Base-by-base conservation (phyloP, 352 stramenopile genomes). In the Phytophthora meadii region DNA sequence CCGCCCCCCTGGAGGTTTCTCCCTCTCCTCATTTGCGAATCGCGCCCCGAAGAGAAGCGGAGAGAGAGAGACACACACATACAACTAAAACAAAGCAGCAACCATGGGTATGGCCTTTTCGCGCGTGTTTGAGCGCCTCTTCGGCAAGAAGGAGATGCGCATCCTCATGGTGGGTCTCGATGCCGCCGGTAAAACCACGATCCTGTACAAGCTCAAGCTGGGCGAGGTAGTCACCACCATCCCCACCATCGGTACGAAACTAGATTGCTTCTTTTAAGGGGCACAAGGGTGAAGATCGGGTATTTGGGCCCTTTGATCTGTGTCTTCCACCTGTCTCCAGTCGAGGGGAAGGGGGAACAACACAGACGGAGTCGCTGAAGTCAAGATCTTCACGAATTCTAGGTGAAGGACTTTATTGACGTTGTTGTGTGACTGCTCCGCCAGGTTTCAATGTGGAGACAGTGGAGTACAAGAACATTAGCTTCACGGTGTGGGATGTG, bases 391-490 rank as follows among this genome's bases (percentile, higher is more conserved):
- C 37, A 0, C 24, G 11, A 14, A 27, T 15, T 41, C 10, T 32
- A 10, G 30, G 12, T 34, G 14, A 11, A 24, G 17, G 6, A 32
- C 9, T 32, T 42, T 3, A 75, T 41, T 54, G 24, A 64, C 25
- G 46, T 39, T 27, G n/a, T 15, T 46, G 2, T 46, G 2, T 55
- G 3, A 19, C 2, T 42, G 3, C 95, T 98, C 74, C 90, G 97
- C 75, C 96, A 99, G 87, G 99, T 97, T 99, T 99, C 87, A 99
- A 99, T 79, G 97, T 99, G 44, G 98, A 99, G 85, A 99, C 96
- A 61, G 97, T 99, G 52, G 96, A 99, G 84, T 99, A 99, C 92
- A 99, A 99, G 87, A 99, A 99, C 88, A 99, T 99, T 88, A 98
- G 89, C 75, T 99, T 99, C 89, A 99, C 96, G 65, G 95, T 99